Base-by-base conservation (phyloP, 176 grass and related monocot genomes). In the Aegilops tauschii region DNA sequence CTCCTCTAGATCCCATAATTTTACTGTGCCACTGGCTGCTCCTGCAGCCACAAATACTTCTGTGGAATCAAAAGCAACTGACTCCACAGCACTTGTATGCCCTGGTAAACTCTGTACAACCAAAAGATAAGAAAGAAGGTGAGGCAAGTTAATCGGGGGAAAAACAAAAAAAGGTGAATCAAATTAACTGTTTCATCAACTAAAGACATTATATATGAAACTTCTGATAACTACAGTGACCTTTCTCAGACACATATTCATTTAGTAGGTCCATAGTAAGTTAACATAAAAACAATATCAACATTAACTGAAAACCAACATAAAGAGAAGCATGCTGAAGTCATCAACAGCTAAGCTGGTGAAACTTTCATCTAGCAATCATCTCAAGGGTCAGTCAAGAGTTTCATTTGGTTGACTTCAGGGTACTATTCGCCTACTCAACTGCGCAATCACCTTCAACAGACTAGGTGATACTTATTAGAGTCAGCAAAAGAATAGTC, bases 11-110 rank as follows among this genome's bases (percentile, higher is more conserved):
- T 95, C 92, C 96, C 93, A 95, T 82, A 98, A 50, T 79, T 98
- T 98, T 85, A 95, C 88, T 29, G 96, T 95, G 42, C 96, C 96
- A 59, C 93, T 98, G 81, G 96, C 92, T 87, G 96, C 96, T 87
- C 96, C 96, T 68, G 96, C 93, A 63, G 93, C 96, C 58, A 98
- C 90, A 75, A 94, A 92, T 10, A 95, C 90, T 95, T 98, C 96
- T 6, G 93, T 94, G 54, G 88, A 87, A 77, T 98, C 96, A 86
- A 98, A 95, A 88, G 82, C 80, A 77, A 98, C 96, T 1, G 96
- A 95, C 50, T 98, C 96, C 58, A 98, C 88, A 69, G 96, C 92
- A 85, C 93, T 98, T 70, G 93, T 95, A 87, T 98, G 96, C 6
- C 93, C 96, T 7, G 92, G 89, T 86, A 98, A 88, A 91, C 88